Evolutionary conservation across 345 rosid species (phyloP), one percentile per base, ranked within the genome.

Genomic region (Corchorus capsularis): DNA sequence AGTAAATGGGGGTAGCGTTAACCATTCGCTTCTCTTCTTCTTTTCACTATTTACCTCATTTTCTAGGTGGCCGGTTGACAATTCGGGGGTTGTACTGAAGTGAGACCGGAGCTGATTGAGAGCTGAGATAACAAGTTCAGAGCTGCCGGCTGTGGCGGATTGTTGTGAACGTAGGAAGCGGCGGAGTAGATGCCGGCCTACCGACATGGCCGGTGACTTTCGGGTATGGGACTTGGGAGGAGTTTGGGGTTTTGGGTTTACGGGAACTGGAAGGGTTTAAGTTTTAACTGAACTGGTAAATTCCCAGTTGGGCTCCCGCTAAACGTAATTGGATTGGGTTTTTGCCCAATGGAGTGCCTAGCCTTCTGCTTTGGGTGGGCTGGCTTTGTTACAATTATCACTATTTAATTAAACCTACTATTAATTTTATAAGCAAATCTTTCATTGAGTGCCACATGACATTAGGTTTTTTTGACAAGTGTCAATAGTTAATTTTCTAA

Each of bases 1-100:
- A 63, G 84, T 79, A 57, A 87, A 92, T 37, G 93, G 92, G 70
- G 97, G 96, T 61, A 92, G 75, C 73, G 90, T 87, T 62, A 92
- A 79, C 93, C 97, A 94, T 74, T 86, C 87, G 10, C 88, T 92
- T 70, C 75, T 75, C 10, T 67, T 66, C 47, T 75, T 80, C 19
- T 57, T 63, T 14, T 69, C 50, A 22, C 39, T 43, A 39, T 69
- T 41, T 20, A 17, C 35, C 6, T 32, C 55, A 14, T 34, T 72
- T 10, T 52, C 63, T 55, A 37, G 17, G 66, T 56, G 16, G 22
- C 8, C 10, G 0, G 72, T 19, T 15, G 59, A 45, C 60, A 69
- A 22, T 17, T 52, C 50, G 61, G 73, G 39, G 59, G 74, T 22
- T 63, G 82, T 34, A 49, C 17, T 77, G 84, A 63, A 83, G 68